A percentile compares a stretch with the other conserved stretches of the same genome.
Conservation (phyloP, 1,284 basidiomycete species). For the Ustilago curta region DNA sequence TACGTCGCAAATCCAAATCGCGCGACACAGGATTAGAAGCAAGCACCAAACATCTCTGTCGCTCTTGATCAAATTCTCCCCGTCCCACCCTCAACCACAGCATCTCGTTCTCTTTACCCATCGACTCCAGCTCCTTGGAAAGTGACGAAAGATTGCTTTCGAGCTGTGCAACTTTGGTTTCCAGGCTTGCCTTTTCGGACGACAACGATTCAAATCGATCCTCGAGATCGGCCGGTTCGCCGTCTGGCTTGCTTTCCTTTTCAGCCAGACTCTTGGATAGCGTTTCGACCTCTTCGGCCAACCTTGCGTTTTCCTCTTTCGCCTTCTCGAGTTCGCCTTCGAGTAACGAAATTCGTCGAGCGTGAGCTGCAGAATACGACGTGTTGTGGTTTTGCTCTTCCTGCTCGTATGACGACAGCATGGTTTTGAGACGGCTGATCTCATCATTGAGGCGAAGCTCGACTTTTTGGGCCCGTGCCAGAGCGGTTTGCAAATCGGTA, state of each 20-base stretch:
- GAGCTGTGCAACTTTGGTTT: slow-evolving; percentile 52
- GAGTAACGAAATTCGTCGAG: slow-evolving; percentile 61
- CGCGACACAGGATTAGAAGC: slow-evolving; percentile 80
- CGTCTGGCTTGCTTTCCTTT: slow-evolving; percentile 19
- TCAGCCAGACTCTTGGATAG: slow-evolving; percentile 11
- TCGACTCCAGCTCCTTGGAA: slow-evolving; percentile 73
- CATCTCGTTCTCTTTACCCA: slow-evolving; percentile 80
- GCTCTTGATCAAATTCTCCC: slow-evolving; percentile 81
- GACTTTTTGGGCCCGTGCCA: slow-evolving; percentile 19
- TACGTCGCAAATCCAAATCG: slow-evolving; percentile 78
- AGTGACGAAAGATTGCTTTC: slow-evolving; percentile 46
- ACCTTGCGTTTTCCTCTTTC: slow-evolving; percentile 13
- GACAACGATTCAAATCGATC: neutral
- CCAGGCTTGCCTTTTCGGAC: slow-evolving; percentile 38
- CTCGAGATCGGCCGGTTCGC: neutral
- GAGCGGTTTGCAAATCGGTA: slow-evolving; percentile 53
- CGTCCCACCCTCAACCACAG: slow-evolving; percentile 74
- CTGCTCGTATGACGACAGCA: slow-evolving; percentile 54
- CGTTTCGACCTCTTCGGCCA: slow-evolving; percentile 17
- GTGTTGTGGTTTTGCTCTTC: slow-evolving; percentile 56
- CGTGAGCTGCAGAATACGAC: slow-evolving; percentile 59
- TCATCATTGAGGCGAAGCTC: slow-evolving; percentile 42
- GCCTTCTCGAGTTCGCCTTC: slow-evolving; percentile 48
- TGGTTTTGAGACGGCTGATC: slow-evolving; percentile 42
- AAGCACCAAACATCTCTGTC: slow-evolving; percentile 78